A percentile compares a stretch with the other conserved stretches of the same genome.
phyloP scores from a whole-genome alignment of 768 basidiomycete species.

The Lactifluus echinatus region DNA sequence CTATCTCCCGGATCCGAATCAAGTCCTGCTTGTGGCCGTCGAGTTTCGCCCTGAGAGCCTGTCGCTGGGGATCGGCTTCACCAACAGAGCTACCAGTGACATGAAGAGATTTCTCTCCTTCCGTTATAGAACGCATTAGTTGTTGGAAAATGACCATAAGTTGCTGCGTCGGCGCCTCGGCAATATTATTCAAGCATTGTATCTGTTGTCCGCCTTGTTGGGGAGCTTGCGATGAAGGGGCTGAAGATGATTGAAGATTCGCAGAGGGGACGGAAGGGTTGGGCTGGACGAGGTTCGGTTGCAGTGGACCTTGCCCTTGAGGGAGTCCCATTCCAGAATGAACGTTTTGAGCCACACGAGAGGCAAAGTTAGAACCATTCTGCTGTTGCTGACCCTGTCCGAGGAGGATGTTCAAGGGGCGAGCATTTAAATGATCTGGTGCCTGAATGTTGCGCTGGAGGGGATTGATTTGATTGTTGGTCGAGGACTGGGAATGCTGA shows the following conservation, averaged over 20 bases:
- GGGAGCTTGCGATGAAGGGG: slow-evolving; percentile 2
- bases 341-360: slow-evolving; percentile 8
- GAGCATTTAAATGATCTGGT: slow-evolving; percentile 2
- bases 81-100: not conserved
- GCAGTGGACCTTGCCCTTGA: slow-evolving; percentile 6
- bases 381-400: slow-evolving; percentile 5
- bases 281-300: slow-evolving; percentile 6
- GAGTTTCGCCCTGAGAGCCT: not conserved
- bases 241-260: not conserved
- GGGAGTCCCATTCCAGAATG: slow-evolving; percentile 7
- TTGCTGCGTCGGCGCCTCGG: not conserved
- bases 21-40: not conserved
- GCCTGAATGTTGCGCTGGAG: slow-evolving; percentile 7
- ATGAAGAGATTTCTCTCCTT: slow-evolving; percentile 5
- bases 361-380: slow-evolving; percentile 1
- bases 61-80: slow-evolving; percentile 3
- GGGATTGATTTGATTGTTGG: not conserved
- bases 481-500: not conserved
- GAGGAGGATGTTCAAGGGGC: not conserved
- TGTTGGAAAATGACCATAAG: not conserved
- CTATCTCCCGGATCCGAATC: not conserved
- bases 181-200: not conserved
- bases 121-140: not conserved
- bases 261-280: not conserved
- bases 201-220: not conserved